These are phyloP conservation scores for Sclerotinia subarctica DNA, from an alignment of 2,329 filamentous ascomycete genomes.

Conservation along the genomic window DNA sequence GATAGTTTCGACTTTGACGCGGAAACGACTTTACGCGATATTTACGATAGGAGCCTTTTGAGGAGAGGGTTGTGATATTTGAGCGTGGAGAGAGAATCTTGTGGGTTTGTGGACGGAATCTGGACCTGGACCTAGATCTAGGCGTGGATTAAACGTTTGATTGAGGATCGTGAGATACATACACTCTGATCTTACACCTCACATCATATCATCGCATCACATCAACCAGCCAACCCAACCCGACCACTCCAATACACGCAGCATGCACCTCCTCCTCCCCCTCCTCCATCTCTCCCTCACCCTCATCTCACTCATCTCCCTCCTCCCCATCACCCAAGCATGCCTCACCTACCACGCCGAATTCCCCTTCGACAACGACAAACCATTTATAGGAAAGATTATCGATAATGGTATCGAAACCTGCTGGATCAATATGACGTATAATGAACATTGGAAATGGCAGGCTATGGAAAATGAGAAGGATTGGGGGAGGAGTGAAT, in stretches of 20 bases:
- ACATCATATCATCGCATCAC: neutral
- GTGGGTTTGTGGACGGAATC: neutral
- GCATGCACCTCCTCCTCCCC: neutral
- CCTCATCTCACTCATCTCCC: slow-evolving; percentile 3
- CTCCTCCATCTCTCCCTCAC: neutral
- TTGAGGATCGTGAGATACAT: neutral
- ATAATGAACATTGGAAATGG: slow-evolving; percentile 20
- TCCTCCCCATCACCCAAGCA: neutral
- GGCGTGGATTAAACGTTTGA: too few relatives aligned
- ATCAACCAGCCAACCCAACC: too few relatives aligned
- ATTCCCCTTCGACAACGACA: slow-evolving; percentile 21
- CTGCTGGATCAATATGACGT: slow-evolving; percentile 25
- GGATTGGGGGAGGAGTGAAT: slow-evolving; percentile 9
- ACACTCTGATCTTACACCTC: neutral
- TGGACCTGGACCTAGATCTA: neutral
- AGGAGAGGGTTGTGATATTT: neutral
- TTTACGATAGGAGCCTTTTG: too few relatives aligned
- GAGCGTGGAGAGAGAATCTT: neutral
- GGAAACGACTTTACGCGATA: too few relatives aligned
- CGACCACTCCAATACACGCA: neutral
- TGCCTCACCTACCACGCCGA: slow-evolving; percentile 26
- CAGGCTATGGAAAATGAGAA: slow-evolving; percentile 10
- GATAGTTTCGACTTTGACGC: too few relatives aligned
- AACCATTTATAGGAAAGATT: slow-evolving; percentile 25
- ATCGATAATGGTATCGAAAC: slow-evolving; percentile 24